Base-by-base conservation (phyloP, 192 early-diverging fungal genomes). In the Endogone sp. region DNA sequence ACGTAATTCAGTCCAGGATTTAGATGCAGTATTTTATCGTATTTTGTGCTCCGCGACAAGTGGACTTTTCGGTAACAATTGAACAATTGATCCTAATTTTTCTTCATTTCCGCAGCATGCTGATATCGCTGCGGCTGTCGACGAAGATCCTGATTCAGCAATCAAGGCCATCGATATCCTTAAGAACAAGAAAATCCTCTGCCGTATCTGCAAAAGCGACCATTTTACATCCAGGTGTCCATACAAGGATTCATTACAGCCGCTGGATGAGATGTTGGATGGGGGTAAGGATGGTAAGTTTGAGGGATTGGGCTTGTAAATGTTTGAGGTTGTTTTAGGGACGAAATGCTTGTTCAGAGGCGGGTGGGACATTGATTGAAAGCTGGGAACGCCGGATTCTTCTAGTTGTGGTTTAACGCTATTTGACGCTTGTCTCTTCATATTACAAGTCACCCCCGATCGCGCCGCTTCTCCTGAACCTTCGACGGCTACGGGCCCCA, bases 171-270 rank as follows among this genome's bases (percentile, higher is more conserved):
- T 83, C 9, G n/a, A n/a, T n/a, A 49, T 49, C 37, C 79, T 86
- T 23, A 90, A 92, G 75, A 81, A 85, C 75, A 93, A 93, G 76
- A 94, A 93, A 78, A 93, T 91, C 72, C 74, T 86, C 32, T 99
- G 97, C 88, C 93, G 97, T 82, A 90, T 91, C 69, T 99, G 97
- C 84, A 94, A 95, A 71, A 94, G 95, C 70, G 92, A 93, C 63
- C 97, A 99, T 85, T 97, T 91, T 77, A 98, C 97, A 25, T 85
- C 86, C 69, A 94, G 94, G 79, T 99, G 97, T 88, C 97, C 97
- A 61, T 98, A 93, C 91, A 99, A 98, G 86, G 95, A 97, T 76
- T 93, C 93, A 3, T 81, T 94, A 73, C 86, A 85, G 66, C 91
- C 94, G 29, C 73, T 90, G 64, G 90, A 93, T 73, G 92, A 91